Base-by-base conservation (phyloP, 2,329 filamentous ascomycete species). In the Chrysosporium keratinophilum region DNA sequence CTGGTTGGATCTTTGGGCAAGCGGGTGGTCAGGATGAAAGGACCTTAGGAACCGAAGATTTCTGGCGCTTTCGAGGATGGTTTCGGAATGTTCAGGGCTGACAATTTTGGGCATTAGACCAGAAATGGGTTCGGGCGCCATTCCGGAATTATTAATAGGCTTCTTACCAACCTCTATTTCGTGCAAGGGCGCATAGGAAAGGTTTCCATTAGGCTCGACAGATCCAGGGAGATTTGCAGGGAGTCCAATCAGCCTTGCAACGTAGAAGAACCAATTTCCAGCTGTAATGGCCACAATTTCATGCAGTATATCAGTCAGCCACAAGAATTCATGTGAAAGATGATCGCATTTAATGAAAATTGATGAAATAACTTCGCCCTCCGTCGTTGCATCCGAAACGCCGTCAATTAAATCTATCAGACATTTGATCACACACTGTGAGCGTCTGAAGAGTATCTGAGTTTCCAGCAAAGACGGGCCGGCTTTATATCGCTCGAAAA, bases 41-140 rank as follows among this genome's bases (percentile, higher is more conserved):
- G 74, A 72, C 60, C 82, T 79, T 46, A 95, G 74, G 52, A 93
- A 82, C 6, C 85, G 80, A 46, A 95, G 69, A 64, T 85, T 91
- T 61, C 79, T 80, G 3, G 87, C 88, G 2, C 83, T 85, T 64
- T 94, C 87, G 59, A 91, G 90, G n/a, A 93, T 80, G 4, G 76
- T 73, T 49, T 79, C 76, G 2, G 81, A 83, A 59, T 90, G 78
- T 54, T 93, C 87, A 4, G 73, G 66, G 0, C 83, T 78, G 43
- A 94, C 75, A 60, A 93, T 93, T 1, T 76, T 73, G 0, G 87
- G 87, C 70, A 93, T 81, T 57, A 14, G 2, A 33, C 11, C 28
- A 17, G 37, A 41, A 20, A 47, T 39, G 40, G 19, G 1, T 19
- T 37, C 15, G 34, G 33, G 5, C 10, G 28, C 50, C 17, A 3